Evolutionary conservation across 768 basidiomycete species (phyloP).

Genomic region (Rhizopogon vinicolor): DNA sequence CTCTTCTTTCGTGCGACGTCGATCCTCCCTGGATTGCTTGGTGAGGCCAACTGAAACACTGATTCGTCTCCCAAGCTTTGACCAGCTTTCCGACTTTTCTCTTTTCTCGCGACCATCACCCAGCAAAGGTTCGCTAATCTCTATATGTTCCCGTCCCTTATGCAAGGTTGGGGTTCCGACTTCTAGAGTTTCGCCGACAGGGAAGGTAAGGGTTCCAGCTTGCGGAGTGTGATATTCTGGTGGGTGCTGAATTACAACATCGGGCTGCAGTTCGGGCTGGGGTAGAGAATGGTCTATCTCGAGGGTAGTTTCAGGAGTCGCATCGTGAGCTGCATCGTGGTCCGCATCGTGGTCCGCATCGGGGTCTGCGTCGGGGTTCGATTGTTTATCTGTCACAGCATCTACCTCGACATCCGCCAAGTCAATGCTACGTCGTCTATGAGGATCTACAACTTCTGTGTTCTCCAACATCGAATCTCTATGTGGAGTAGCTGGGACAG

Average conservation of each 20-base stretch:
- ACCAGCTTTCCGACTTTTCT: slow-evolving; percentile 48
- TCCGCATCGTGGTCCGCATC: slow-evolving; percentile 24
- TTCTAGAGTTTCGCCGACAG: background rate
- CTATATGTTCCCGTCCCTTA: slow-evolving; percentile 1
- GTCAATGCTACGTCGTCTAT: slow-evolving; percentile 28
- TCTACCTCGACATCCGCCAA: slow-evolving; percentile 31
- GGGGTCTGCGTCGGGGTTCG: background rate
- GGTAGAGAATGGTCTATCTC: slow-evolving; percentile 25
- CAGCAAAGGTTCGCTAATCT: slow-evolving; percentile 24
- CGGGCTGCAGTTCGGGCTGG: slow-evolving; percentile 9
- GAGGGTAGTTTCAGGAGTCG: background rate
- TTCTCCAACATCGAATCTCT: slow-evolving; percentile 29
- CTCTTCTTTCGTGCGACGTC: slow-evolving; percentile 27
- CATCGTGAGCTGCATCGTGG: slow-evolving; percentile 28
- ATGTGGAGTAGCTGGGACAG: slow-evolving; percentile 45
- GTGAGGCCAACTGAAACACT: slow-evolving; percentile 51
- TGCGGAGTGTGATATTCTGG: background rate
- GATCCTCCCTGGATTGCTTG: slow-evolving; percentile 23
- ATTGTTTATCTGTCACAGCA: background rate
- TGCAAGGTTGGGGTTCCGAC: background rate
- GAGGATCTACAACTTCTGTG: slow-evolving; percentile 15
- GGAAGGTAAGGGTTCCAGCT: slow-evolving; percentile 16
- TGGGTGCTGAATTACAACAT: background rate
- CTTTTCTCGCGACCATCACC: slow-evolving; percentile 31
- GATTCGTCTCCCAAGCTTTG: slow-evolving; percentile 60